These are phyloP conservation scores for Wickerhamomyces alni DNA, from an alignment of 805 yeast species.

Conservation along the genomic window DNA sequence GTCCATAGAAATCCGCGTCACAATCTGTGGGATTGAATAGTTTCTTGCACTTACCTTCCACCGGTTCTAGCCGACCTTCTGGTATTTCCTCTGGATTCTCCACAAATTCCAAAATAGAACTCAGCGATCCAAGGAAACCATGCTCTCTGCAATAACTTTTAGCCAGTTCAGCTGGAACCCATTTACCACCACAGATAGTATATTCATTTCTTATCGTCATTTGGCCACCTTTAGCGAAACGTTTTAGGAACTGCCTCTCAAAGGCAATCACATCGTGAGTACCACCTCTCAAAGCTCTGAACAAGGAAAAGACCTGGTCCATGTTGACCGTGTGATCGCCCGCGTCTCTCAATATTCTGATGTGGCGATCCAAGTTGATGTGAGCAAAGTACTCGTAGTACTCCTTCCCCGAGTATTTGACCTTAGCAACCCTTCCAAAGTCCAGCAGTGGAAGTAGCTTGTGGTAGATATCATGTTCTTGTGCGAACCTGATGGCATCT, in stretches of 20 bases:
- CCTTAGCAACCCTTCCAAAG: constrained; percentile 22
- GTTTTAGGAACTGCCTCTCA: constrained; percentile 12
- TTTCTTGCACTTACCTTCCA: constrained; percentile 4
- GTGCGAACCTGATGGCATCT: constrained; percentile 19
- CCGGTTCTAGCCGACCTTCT: constrained; percentile 5
- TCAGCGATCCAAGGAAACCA: constrained; percentile 9
- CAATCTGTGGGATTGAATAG: constrained; percentile 12
- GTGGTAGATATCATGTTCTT: constrained; percentile 9
- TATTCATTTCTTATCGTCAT: constrained; percentile 15
- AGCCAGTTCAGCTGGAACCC: constrained; percentile 17
- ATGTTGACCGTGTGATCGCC: constrained; percentile 15
- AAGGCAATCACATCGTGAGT: constrained; percentile 4
- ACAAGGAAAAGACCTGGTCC: constrained; percentile 19
- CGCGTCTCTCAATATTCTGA: constrained; percentile 21
- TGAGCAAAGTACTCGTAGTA: constrained; percentile 23
- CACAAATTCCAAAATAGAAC: constrained; percentile 15
- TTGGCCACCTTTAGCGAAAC: constrained; percentile 3
- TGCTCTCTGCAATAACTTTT: constrained; percentile 14
- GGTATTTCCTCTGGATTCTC: constrained; percentile 9
- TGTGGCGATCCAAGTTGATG: constrained; percentile 9
- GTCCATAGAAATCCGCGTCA: constrained; percentile 13
- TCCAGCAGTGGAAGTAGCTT: constrained; percentile 15
- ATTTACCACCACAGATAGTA: constrained; percentile 25
- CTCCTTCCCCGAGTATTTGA: constrained; percentile 16
- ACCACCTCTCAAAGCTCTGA: constrained; percentile 6